Evolutionary conservation across 2,329 filamentous ascomycete genomes (phyloP).

Genomic region (Tolypocladium ophioglossoides): DNA sequence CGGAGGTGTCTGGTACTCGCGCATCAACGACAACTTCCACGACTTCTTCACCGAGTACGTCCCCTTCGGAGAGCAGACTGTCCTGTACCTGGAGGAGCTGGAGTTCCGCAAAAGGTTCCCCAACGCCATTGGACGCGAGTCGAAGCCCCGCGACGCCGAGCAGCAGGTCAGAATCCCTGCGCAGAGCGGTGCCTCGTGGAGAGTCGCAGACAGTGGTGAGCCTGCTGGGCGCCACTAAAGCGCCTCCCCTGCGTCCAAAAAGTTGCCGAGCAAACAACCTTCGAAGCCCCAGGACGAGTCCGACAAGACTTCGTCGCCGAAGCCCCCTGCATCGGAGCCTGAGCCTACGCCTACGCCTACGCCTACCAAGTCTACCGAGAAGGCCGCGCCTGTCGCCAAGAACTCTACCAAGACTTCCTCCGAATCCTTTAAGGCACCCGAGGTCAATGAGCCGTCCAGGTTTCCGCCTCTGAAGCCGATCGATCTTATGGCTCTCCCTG

Average conservation of each 20-base stretch:
- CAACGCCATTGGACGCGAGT: constrained; percentile 32
- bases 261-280: constrained; percentile 7
- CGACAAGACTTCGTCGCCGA: constrained; percentile 20
- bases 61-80: constrained; percentile 86
- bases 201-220: constrained; percentile 53
- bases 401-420: constrained; percentile 15
- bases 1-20: constrained; percentile 84
- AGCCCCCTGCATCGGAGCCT: constrained; percentile 12
- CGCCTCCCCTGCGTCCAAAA: constrained; percentile 29
- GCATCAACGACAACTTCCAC: constrained; percentile 95
- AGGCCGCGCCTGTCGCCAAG: constrained; percentile 14
- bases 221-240: constrained; percentile 50
- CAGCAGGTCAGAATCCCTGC: constrained; percentile 73
- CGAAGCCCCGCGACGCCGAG: constrained; percentile 43
- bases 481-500: constrained; percentile 63
- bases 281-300: constrained; percentile 16
- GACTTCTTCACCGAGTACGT: constrained; percentile 98
- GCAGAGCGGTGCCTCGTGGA: constrained; percentile 77
- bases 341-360: constrained; percentile 12
- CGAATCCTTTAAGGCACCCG: constrained; percentile 40
- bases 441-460: constrained; percentile 55
- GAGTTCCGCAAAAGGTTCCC: constrained; percentile 83
- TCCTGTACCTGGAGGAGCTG: constrained; percentile 90
- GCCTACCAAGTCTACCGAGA: constrained; percentile 20
- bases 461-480: constrained; percentile 59